Base-by-base conservation (phyloP, 169 alveolate species). In the Cryptosporidium canis region DNA sequence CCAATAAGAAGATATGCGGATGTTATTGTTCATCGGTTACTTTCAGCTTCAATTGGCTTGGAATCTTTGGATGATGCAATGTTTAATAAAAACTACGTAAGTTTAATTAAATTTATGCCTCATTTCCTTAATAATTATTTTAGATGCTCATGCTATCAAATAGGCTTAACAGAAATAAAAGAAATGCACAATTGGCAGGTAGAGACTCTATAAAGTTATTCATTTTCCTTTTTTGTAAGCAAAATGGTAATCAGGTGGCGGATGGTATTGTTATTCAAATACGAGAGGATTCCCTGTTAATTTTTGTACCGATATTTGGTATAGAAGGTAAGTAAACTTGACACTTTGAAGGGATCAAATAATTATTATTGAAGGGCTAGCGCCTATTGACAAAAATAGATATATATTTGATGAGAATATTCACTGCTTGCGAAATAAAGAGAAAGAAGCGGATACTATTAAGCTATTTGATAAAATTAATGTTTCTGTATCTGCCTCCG, bases 1-100 rank as follows among this genome's bases (percentile, higher is more conserved):
- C 99, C 99, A 2, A 98, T 98, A 66, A 95, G 99, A 92, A 95
- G 99, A 90, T 98, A 98, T 93, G 98, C 99, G 2, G 99, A 98
- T 93, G 95, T 98, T 35, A 90, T 96, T 51, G 98, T 97, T 18
- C 99, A 98, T 85, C 93, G 99, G 83, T 93, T 98, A 85, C 95
- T 97, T 41, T 93, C 96, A 41, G 97, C 97, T 33, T 93, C 97
- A 1, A 91, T 96, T 37, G 98, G 95, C 66, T 66, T 94, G 11
- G 94, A 94, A 41, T 91, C 94, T 16, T 84, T 95, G 41, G 95
- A 96, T 11, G 92, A 93, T 77, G 90, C 83, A 55, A 92, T 95
- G 93, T 92, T 96, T n/a, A 93, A 95, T 85, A 94, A 94, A 90
- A 90, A 90, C 65, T 55, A 77, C 43, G 87, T 77, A 58, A 56